Evolutionary conservation across 345 rosid species (phyloP).

Genomic region (Citrus inodora): DNA sequence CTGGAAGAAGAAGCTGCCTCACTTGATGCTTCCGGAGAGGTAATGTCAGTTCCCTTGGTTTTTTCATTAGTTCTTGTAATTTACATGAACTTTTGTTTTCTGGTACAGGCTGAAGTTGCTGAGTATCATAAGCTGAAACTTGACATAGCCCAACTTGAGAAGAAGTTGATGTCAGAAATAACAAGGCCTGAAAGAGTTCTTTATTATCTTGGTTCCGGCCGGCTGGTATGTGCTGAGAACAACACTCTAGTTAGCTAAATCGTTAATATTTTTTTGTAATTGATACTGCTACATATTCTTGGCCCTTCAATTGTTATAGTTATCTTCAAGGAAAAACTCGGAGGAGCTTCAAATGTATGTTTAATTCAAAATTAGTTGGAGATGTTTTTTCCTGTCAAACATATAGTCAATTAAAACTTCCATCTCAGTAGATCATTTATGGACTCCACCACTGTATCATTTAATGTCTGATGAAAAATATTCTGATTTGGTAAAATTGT

Average conservation of each 20-base stretch:
- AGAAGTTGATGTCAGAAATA: conserved; percentile 88
- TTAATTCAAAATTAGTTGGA: not conserved
- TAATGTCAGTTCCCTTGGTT: conserved; percentile 22
- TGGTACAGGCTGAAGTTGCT: conserved; percentile 72
- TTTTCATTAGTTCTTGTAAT: conserved; percentile 13
- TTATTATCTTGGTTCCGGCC: conserved; percentile 83
- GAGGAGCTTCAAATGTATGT: not conserved
- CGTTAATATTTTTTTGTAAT: not conserved
- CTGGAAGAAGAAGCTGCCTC: conserved; percentile 91
- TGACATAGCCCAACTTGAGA: conserved; percentile 77
- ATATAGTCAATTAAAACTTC: not conserved
- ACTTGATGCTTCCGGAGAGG: conserved; percentile 95
- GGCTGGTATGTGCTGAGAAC: conserved; percentile 57
- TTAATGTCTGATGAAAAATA: not conserved
- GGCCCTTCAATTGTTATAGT: not conserved
- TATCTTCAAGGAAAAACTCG: not conserved
- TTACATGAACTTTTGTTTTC: conserved; percentile 4
- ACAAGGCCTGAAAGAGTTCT: conserved; percentile 96
- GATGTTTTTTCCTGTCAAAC: not conserved
- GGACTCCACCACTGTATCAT: not conserved
- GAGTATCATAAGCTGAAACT: conserved; percentile 89
- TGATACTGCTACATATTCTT: not conserved
- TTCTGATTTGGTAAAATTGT: not conserved
- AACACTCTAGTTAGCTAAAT: conserved; percentile 2
- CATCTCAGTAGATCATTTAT: not conserved